Conservation (phyloP, 129 eudicot genomes). For the Gnaphalium uliginosum region DNA sequence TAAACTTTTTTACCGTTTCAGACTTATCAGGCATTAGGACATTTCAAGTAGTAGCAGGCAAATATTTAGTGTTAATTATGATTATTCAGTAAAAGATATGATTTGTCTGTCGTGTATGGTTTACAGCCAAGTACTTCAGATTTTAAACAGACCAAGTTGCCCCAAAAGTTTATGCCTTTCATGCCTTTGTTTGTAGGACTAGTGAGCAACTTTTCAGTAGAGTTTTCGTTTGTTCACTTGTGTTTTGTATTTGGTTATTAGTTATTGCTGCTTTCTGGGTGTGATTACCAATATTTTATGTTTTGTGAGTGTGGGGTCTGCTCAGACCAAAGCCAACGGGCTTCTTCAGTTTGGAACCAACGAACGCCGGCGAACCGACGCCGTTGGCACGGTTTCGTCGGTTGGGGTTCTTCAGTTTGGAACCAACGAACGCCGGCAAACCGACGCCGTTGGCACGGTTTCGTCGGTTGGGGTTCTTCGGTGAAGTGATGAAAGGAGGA, state of each 20-base stretch:
- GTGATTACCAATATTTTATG: background rate
- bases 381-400: too few species aligned
- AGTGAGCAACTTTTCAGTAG: conserved; percentile 7
- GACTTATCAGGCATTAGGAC: conserved; percentile 4
- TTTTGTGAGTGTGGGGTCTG: background rate
- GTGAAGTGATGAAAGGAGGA: too few species aligned
- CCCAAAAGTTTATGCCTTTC: background rate
- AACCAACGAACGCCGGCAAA: too few species aligned
- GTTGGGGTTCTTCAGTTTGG: too few species aligned
- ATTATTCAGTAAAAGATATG: conserved; percentile 8
- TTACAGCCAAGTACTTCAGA: conserved; percentile 15
- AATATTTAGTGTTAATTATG: conserved; percentile 19
- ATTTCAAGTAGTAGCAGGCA: conserved; percentile 19
- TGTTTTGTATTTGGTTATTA: background rate
- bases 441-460: too few species aligned
- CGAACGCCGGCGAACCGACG: too few species aligned
- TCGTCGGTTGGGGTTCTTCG: too few species aligned
- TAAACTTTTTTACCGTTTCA: conserved; percentile 10
- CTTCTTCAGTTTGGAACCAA: too few species aligned
- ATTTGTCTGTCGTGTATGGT: conserved; percentile 10
- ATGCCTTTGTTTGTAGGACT: conserved; percentile 29
- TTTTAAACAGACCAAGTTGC: conserved; percentile 4
- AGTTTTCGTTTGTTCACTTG: background rate
- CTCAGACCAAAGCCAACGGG: too few species aligned
- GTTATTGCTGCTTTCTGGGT: background rate